Base-by-base conservation (phyloP, 805 yeast genomes). In the Starmerella sirachaensis region DNA sequence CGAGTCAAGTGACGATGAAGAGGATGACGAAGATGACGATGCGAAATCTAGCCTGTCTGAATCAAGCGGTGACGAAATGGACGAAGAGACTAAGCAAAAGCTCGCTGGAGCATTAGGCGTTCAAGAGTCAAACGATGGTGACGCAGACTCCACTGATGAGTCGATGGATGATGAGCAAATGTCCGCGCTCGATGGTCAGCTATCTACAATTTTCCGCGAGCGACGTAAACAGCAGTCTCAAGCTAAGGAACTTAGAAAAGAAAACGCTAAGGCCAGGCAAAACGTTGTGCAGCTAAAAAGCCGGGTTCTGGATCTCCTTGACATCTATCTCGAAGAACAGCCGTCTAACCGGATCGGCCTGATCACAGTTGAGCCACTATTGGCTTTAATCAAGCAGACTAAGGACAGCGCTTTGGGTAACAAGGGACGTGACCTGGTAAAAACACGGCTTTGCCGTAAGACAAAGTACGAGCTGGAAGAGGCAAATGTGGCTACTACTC, bases 91-190 rank as follows among this genome's bases (percentile, higher is more conserved):
- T 3, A 52, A 58, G 46, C 19, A 19, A 13, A 35, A 33, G 21
- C 43, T 48, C 5, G 52, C 54, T 4, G 40, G 37, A 2, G 32
- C 52, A 0, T 38, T 50, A 16, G 46, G 47, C 9, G 48, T 49
- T 2, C 16, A 24, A 11, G 20, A 21, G 20, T 12, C 30, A 17
- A 22, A 14, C 6, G 35, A 19, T 11, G 32, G 18, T 12, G 34
- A 27, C 26, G 41, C 6, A 24, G 37, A 11, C 13, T 64, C 62
- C 9, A 18, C 33, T 5, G 37, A 30, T 18, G 81, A 76, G 35
- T 76, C 88, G 0, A 82, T 85, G 93, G 93, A 86, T 43, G 96
- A 86, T 58, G 95, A 86, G 51, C 85, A 85, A 56, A 88, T 88
- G 97, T 75, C 85, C 77, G 93, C 86, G 16, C 70, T 88, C 50